These are phyloP conservation scores for Pestalotiopsis sp. DNA, from an alignment of 2,329 filamentous ascomycete species.

Conservation along the genomic window DNA sequence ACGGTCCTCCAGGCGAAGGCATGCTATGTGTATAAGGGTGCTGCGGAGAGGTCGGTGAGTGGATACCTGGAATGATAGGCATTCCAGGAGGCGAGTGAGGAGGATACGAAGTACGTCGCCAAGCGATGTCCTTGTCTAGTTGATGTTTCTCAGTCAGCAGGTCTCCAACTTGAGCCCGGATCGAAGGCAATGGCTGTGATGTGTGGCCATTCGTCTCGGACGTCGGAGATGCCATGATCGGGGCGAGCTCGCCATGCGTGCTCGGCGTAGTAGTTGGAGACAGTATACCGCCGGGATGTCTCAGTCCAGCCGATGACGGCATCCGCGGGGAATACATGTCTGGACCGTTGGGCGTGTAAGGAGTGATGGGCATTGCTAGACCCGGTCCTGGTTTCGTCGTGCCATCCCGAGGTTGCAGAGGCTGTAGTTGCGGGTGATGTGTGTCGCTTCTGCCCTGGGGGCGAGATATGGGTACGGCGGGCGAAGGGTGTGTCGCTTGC, in stretches of 20 bases:
- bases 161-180: constrained; percentile 33
- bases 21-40: constrained; percentile 48
- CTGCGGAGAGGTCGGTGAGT: constrained; percentile 54
- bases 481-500: neutral
- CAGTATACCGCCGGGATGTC: constrained; percentile 30
- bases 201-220: constrained; percentile 39
- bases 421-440: constrained; percentile 11
- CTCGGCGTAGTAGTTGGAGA: constrained; percentile 36
- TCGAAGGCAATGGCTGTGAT: constrained; percentile 42
- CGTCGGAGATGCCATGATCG: constrained; percentile 39
- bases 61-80: constrained; percentile 28
- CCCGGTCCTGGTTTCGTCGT: constrained; percentile 26
- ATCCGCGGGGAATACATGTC: constrained; percentile 28
- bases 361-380: constrained; percentile 32
- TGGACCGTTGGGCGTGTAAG: constrained; percentile 27
- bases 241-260: constrained; percentile 31
- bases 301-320: constrained; percentile 26
- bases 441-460: neutral
- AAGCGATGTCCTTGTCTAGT: constrained; percentile 27
- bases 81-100: constrained; percentile 40
- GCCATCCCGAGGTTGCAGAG: constrained; percentile 4
- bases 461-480: neutral
- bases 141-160: constrained; percentile 34
- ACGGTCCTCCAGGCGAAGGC: constrained; percentile 45
- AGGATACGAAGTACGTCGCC: constrained; percentile 27